A percentile compares a stretch with the other conserved stretches of the same genome.
phyloP scores from a whole-genome alignment of 768 basidiomycete genomes.

The Serendipita indica region DNA sequence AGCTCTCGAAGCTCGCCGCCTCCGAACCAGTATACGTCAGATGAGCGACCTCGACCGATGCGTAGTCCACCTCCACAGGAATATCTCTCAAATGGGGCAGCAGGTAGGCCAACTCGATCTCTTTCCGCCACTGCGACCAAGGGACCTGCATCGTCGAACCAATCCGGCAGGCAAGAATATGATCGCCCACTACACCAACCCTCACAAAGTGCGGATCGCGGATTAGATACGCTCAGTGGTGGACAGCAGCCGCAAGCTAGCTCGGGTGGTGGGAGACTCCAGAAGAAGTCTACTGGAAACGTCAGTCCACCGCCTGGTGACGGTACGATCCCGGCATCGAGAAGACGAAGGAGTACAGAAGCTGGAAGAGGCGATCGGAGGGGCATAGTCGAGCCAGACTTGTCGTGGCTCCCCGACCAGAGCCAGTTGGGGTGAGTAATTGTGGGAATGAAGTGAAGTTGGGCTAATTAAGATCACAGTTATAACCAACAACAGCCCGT shows the following conservation, averaged over 20 bases:
- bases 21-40: conserved; percentile 8
- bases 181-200: neutral
- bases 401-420: neutral
- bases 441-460: neutral
- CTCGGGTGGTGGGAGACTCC: neutral
- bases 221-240: neutral
- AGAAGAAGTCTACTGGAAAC: conserved; percentile 4
- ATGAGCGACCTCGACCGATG: conserved; percentile 18
- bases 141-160: neutral
- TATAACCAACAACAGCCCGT: neutral
- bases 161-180: conserved; percentile 6
- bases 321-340: neutral
- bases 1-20: neutral
- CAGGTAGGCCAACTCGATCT: neutral
- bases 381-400: neutral
- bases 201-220: neutral
- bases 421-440: neutral
- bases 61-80: conserved; percentile 17
- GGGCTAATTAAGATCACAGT: neutral
- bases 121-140: neutral
- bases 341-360: neutral
- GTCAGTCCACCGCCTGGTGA: neutral
- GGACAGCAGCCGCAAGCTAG: neutral
- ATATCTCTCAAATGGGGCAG: conserved; percentile 11
- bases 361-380: conserved; percentile 3